phyloP scores from a whole-genome alignment of 768 basidiomycete genomes.

The Mycena alexandri region DNA sequence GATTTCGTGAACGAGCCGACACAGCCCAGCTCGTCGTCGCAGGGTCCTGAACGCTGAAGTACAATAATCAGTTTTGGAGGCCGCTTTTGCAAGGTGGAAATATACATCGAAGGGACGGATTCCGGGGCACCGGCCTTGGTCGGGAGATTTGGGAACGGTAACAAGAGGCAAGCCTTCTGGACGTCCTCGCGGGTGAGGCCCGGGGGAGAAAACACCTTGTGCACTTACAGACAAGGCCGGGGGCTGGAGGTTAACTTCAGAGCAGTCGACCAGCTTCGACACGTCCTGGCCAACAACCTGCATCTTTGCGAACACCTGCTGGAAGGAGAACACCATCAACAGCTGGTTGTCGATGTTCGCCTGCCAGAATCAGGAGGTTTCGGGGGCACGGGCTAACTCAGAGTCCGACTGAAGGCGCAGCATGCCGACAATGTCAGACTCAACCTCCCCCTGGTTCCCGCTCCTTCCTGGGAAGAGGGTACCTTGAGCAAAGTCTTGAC shows the following conservation, averaged over 20 bases:
- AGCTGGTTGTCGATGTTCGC: conserved; percentile 39
- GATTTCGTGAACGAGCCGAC: too few species aligned
- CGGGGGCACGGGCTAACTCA: conserved; percentile 13
- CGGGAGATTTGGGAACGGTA: background rate
- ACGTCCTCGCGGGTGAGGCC: background rate
- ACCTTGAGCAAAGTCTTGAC: conserved; percentile 38
- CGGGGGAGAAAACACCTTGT: conserved; percentile 28
- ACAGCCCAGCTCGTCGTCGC: background rate
- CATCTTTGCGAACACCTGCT: conserved; percentile 50
- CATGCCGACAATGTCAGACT: conserved; percentile 28
- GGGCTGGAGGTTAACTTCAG: conserved; percentile 47
- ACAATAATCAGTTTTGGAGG: background rate
- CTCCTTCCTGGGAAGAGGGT: conserved; percentile 37
- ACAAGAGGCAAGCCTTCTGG: background rate
- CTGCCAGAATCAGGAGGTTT: conserved; percentile 22
- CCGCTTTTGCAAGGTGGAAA: background rate
- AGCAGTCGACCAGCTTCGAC: conserved; percentile 51
- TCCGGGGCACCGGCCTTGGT: background rate
- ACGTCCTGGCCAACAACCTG: conserved; percentile 48
- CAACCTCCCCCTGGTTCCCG: conserved; percentile 31
- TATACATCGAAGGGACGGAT: background rate
- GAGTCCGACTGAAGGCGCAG: conserved; percentile 34
- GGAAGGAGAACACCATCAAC: conserved; percentile 43
- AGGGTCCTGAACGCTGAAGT: conserved; percentile 4
- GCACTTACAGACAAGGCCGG: conserved; percentile 34